Conservation (phyloP, 306 rosid species). For the Rosa multiflora region DNA sequence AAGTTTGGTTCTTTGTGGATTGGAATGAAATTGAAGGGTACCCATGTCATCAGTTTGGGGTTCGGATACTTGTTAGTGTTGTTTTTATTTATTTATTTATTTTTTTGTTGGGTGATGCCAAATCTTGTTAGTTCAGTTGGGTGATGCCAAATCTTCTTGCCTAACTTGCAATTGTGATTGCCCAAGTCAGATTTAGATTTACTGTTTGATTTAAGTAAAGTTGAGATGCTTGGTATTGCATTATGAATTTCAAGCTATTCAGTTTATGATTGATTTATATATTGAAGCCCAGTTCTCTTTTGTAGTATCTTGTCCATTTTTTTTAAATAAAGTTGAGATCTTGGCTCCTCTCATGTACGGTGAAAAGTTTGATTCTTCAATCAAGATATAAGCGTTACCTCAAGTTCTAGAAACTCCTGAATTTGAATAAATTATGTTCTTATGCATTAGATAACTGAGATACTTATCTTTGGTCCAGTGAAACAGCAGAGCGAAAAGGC, state of each 20-base stretch:
- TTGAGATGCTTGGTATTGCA: neutral
- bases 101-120: too few relatives aligned
- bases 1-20: neutral
- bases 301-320: neutral
- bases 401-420: constrained; percentile 18
- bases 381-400: too few relatives aligned
- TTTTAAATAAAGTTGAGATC: too few relatives aligned
- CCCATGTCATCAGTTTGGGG: constrained; percentile 21
- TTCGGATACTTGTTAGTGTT: constrained; percentile 16
- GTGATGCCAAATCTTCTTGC: too few relatives aligned
- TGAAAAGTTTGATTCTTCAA: too few relatives aligned
- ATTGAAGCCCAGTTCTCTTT: neutral
- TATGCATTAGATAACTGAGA: neutral
- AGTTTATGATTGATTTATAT: neutral
- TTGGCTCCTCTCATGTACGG: too few relatives aligned
- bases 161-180: neutral
- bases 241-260: neutral
- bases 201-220: constrained; percentile 13
- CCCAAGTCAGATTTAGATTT: constrained; percentile 8
- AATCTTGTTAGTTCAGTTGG: too few relatives aligned
- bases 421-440: constrained; percentile 13
- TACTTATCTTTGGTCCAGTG: constrained; percentile 46
- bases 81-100: neutral
- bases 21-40: constrained; percentile 14
- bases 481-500: constrained; percentile 79